Evolutionary conservation across 306 rosid species (phyloP).

Genomic region (Lithocarpus polystachyus): DNA sequence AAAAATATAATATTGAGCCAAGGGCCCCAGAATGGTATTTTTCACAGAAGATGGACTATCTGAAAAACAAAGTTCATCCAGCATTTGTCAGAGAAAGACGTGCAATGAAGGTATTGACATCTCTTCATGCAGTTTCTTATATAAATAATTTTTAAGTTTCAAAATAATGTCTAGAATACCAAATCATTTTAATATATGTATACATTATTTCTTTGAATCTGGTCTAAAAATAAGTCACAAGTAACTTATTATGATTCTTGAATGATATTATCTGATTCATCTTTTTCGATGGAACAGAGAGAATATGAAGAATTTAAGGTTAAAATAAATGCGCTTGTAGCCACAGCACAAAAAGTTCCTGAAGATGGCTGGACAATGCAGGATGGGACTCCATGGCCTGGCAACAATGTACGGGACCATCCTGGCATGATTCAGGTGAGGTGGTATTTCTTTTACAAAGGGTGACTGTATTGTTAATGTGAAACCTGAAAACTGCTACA

Average conservation of each 20-base stretch:
- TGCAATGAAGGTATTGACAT: constrained; percentile 78
- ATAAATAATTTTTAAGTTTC: neutral
- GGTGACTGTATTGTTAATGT: neutral
- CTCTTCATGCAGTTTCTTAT: neutral
- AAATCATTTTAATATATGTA: neutral
- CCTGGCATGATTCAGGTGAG: constrained; percentile 99
- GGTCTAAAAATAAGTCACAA: neutral
- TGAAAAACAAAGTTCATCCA: constrained; percentile 88
- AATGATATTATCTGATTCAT: neutral
- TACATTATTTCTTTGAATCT: neutral
- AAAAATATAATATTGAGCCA: constrained; percentile 82
- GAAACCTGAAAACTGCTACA: neutral
- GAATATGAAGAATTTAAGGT: constrained; percentile 96
- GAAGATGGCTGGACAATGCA: constrained; percentile 99
- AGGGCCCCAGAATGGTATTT: constrained; percentile 98
- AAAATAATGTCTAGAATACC: neutral
- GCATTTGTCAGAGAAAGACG: constrained; percentile 94
- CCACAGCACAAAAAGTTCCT: constrained; percentile 88
- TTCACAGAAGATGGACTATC: constrained; percentile 78
- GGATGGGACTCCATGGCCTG: constrained; percentile 99
- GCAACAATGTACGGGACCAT: constrained; percentile 93
- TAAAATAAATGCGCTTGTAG: constrained; percentile 77
- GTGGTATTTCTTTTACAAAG: constrained; percentile 12
- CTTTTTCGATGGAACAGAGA: constrained; percentile 47
- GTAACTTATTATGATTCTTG: neutral